Evolutionary conservation across 1,284 basidiomycete species (phyloP).

Genomic region (Moesziomyces sp.): DNA sequence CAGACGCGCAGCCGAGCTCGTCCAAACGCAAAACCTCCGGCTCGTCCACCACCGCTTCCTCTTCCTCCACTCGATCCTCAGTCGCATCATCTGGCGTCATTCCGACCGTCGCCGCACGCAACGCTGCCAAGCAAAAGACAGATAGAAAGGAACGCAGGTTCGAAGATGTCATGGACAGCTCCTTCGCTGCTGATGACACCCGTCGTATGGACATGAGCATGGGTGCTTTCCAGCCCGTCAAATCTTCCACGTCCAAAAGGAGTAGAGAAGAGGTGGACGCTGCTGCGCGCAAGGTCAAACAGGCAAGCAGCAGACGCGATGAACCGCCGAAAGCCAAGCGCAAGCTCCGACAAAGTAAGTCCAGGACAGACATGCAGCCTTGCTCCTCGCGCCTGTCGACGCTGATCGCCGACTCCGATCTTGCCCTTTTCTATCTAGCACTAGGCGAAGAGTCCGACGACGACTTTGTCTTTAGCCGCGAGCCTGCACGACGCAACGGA

Average conservation of each 20-base stretch:
- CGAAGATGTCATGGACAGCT: constrained; percentile 40
- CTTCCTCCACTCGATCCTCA: constrained; percentile 36
- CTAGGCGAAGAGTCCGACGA: constrained; percentile 42
- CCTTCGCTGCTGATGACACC: constrained; percentile 26
- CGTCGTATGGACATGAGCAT: constrained; percentile 38
- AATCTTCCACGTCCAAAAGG: constrained; percentile 12
- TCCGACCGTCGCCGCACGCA: constrained; percentile 43
- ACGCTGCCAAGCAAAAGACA: constrained; percentile 20
- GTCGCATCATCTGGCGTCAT: constrained; percentile 46
- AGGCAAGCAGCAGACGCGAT: constrained; percentile 19
- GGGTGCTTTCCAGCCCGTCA: constrained; percentile 32
- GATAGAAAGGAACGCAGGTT: constrained; percentile 35
- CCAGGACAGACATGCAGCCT: neutral
- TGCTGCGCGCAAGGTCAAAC: constrained; percentile 29
- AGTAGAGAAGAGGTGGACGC: constrained; percentile 19
- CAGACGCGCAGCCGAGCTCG: constrained; percentile 22
- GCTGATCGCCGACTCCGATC: neutral
- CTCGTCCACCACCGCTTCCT: constrained; percentile 16
- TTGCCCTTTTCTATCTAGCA: constrained; percentile 3
- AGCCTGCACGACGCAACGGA: constrained; percentile 16
- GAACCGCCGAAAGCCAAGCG: constrained; percentile 31
- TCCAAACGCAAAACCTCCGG: constrained; percentile 16
- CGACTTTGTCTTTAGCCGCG: constrained; percentile 51
- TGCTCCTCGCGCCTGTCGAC: neutral
- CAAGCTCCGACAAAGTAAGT: constrained; percentile 38